These are phyloP conservation scores for Bruguiera parviflora DNA, from an alignment of 345 rosid species.

Conservation along the genomic window DNA sequence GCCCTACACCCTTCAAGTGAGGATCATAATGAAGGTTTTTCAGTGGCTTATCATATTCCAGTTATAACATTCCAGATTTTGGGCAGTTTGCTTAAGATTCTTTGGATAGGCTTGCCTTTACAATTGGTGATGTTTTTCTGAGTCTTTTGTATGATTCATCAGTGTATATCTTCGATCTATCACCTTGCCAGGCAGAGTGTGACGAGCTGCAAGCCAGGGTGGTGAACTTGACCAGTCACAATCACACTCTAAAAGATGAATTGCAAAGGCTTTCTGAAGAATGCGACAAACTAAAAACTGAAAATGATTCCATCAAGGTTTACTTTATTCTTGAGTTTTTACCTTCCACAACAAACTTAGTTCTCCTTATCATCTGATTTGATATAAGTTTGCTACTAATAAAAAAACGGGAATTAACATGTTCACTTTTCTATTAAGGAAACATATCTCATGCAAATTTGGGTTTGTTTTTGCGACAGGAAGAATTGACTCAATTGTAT, in stretches of 20 bases:
- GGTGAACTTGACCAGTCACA: slow-evolving; percentile 60
- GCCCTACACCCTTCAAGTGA: too few relatives aligned
- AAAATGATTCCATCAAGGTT: slow-evolving; percentile 84
- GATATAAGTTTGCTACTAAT: neutral
- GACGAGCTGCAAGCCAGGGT: slow-evolving; percentile 86
- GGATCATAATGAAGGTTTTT: too few relatives aligned
- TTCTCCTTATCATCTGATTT: neutral
- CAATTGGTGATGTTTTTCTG: too few relatives aligned
- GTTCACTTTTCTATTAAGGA: neutral
- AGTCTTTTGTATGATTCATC: too few relatives aligned
- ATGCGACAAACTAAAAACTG: slow-evolving; percentile 81
- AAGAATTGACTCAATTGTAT: slow-evolving; percentile 57
- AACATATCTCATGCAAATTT: neutral
- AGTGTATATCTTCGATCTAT: too few relatives aligned
- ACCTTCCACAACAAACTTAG: neutral
- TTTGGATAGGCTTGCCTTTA: too few relatives aligned
- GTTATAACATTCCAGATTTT: too few relatives aligned
- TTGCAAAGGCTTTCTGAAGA: slow-evolving; percentile 74
- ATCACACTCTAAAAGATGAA: slow-evolving; percentile 66
- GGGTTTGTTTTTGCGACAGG: slow-evolving; percentile 43
- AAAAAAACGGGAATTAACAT: neutral
- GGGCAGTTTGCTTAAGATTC: too few relatives aligned
- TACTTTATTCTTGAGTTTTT: neutral
- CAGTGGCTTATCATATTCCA: too few relatives aligned
- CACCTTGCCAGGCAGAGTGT: slow-evolving; percentile 66